Percentiles rank a stretch among this genome's conserved stretches.
Evolutionary conservation across 345 rosid genomes (phyloP).

Genomic region (Syzygium oleosum): DNA sequence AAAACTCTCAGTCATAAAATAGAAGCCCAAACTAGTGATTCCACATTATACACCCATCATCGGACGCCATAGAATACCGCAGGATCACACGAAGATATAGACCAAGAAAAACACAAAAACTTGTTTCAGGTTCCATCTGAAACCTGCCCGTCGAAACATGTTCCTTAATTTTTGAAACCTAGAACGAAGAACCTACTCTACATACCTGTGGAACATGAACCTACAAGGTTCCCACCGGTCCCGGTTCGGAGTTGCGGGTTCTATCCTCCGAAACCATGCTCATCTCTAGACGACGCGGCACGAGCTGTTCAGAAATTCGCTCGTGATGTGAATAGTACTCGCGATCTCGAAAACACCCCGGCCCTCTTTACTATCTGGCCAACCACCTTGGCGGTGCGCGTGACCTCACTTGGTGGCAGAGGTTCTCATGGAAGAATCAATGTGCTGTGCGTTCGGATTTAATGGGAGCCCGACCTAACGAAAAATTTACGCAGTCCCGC

Average conservation of each 20-base stretch:
- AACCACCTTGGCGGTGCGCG: background rate
- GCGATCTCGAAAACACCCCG: background rate
- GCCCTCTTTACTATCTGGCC: background rate
- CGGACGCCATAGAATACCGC: background rate
- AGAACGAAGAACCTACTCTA: fast-evolving
- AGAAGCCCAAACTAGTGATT: fast-evolving
- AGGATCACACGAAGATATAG: too few relatives aligned
- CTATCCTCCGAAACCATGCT: fast-evolving
- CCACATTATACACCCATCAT: too few relatives aligned
- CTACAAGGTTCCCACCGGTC: too few relatives aligned
- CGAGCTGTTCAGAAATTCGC: background rate
- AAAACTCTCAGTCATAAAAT: background rate
- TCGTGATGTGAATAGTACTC: background rate
- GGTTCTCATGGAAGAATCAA: background rate
- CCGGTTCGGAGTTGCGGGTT: fast-evolving
- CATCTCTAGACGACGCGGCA: background rate
- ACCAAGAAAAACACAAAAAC: background rate
- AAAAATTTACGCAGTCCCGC: background rate
- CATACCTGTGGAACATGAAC: background rate
- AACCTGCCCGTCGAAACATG: fast-evolving
- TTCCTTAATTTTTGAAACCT: too few relatives aligned
- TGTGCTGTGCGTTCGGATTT: background rate
- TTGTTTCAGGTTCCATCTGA: fast-evolving
- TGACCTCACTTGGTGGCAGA: background rate
- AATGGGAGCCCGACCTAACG: background rate